These are phyloP conservation scores for Aspergillus sp. DNA, from an alignment of 2,329 filamentous ascomycete genomes.

Conservation along the genomic window DNA sequence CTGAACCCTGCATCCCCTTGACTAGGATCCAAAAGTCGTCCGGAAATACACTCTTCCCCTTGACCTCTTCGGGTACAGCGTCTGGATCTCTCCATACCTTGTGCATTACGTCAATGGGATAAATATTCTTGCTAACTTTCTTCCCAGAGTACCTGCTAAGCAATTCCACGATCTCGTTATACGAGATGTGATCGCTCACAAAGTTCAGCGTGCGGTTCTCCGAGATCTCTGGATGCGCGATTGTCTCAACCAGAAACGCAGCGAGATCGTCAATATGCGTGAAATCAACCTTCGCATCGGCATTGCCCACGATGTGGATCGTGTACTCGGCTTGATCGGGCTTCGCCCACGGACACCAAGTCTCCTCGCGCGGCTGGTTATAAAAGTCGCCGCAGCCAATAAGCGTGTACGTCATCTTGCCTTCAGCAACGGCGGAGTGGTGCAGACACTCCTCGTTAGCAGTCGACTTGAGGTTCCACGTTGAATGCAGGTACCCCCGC, in stretches of 20 bases:
- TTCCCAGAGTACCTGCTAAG: constrained; percentile 27
- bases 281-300: constrained; percentile 30
- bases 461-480: constrained; percentile 21
- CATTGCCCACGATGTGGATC: constrained; percentile 30
- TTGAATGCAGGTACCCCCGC: neutral
- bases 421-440: constrained; percentile 28
- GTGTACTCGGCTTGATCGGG: constrained; percentile 24
- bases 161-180: constrained; percentile 26
- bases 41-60: constrained; percentile 23
- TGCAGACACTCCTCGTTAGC: constrained; percentile 8
- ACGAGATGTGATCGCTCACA: constrained; percentile 30
- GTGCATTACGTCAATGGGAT: constrained; percentile 25
- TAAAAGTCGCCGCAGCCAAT: constrained; percentile 40
- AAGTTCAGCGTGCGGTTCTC: constrained; percentile 31
- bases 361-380: constrained; percentile 32
- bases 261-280: constrained; percentile 33
- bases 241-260: constrained; percentile 29
- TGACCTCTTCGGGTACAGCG: constrained; percentile 22
- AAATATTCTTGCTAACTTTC: constrained; percentile 19
- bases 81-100: constrained; percentile 19
- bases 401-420: constrained; percentile 36
- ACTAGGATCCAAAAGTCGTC: constrained; percentile 34
- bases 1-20: constrained; percentile 28
- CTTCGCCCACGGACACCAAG: constrained; percentile 34
- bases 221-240: constrained; percentile 27